Percentiles rank a stretch among this genome's conserved stretches.
phyloP scores from a whole-genome alignment of 1,139 yeast genomes.

The Citeromyces hawaiiensis region DNA sequence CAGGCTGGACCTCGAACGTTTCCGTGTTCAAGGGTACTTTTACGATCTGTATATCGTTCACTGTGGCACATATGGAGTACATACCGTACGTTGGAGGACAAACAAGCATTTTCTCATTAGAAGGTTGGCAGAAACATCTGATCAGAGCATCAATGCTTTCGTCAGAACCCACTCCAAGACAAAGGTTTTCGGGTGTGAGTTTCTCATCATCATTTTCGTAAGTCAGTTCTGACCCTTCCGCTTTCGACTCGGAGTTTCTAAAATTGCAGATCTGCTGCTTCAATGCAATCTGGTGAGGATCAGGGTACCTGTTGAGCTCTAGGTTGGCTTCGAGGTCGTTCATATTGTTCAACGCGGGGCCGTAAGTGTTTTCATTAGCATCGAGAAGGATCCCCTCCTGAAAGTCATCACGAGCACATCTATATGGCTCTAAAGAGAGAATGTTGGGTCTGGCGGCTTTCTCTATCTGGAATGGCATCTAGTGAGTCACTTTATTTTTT shows the following conservation, averaged over 20 bases:
- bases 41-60: slow-evolving; percentile 73
- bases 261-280: slow-evolving; percentile 60
- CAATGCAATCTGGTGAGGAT: slow-evolving; percentile 82
- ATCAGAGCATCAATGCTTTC: slow-evolving; percentile 87
- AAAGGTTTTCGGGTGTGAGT: slow-evolving; percentile 55
- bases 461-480: slow-evolving; percentile 36
- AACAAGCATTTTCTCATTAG: slow-evolving; percentile 62
- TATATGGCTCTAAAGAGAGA: slow-evolving; percentile 67
- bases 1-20: slow-evolving; percentile 54
- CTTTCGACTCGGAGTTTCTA: slow-evolving; percentile 41
- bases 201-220: slow-evolving; percentile 9
- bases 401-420: slow-evolving; percentile 93
- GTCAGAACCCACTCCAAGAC: slow-evolving; percentile 95
- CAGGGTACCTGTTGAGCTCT: slow-evolving; percentile 84
- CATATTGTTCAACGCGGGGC: slow-evolving; percentile 52
- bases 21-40: slow-evolving; percentile 53
- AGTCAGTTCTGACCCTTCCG: slow-evolving; percentile 9
- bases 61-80: slow-evolving; percentile 84
- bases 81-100: slow-evolving; percentile 98
- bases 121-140: slow-evolving; percentile 77
- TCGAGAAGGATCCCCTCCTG: slow-evolving; percentile 78
- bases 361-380: slow-evolving; percentile 94
- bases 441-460: slow-evolving; percentile 76
- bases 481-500: not conserved
- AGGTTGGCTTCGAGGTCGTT: slow-evolving; percentile 21